phyloP scores from a whole-genome alignment of 1,284 basidiomycete genomes.

The Moesziomyces antarcticus region DNA sequence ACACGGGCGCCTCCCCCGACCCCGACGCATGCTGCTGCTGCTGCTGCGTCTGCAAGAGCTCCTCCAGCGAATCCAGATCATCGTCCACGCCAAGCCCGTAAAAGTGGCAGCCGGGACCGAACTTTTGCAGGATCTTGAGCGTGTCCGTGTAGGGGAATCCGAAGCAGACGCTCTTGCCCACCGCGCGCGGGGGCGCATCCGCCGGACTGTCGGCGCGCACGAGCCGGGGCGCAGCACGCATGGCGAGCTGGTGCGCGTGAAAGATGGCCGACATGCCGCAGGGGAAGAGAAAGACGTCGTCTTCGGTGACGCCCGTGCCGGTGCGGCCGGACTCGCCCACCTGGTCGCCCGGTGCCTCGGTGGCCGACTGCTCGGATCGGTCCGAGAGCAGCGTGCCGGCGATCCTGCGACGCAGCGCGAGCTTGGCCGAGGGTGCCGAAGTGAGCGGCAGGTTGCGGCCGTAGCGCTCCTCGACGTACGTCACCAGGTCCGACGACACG shows the following conservation, averaged over 20 bases:
- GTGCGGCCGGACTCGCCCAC: constrained; percentile 43
- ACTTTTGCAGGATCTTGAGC: constrained; percentile 94
- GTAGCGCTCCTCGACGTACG: constrained; percentile 89
- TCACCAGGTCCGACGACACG: constrained; percentile 69
- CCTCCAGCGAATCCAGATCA: constrained; percentile 81
- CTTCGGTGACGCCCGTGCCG: constrained; percentile 71
- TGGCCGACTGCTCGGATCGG: constrained; percentile 24
- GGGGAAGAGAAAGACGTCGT: constrained; percentile 88
- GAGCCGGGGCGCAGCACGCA: constrained; percentile 36
- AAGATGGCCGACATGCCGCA: constrained; percentile 94
- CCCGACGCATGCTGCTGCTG: too few relatives aligned
- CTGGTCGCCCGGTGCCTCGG: constrained; percentile 65
- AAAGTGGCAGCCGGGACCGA: constrained; percentile 94
- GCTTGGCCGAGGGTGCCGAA: constrained; percentile 81
- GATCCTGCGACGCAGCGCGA: constrained; percentile 85
- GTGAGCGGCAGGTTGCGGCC: constrained; percentile 87
- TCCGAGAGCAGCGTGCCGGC: constrained; percentile 78
- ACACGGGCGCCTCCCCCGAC: constrained; percentile 68
- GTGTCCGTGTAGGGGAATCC: constrained; percentile 98
- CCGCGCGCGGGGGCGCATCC: constrained; percentile 1
- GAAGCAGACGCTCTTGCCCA: constrained; percentile 58
- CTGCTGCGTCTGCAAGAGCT: constrained; percentile 73
- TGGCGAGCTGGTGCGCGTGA: constrained; percentile 78
- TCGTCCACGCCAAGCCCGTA: constrained; percentile 82
- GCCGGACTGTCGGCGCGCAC: background rate